phyloP scores from a whole-genome alignment of 345 rosid genomes.

The Lumnitzera racemosa region DNA sequence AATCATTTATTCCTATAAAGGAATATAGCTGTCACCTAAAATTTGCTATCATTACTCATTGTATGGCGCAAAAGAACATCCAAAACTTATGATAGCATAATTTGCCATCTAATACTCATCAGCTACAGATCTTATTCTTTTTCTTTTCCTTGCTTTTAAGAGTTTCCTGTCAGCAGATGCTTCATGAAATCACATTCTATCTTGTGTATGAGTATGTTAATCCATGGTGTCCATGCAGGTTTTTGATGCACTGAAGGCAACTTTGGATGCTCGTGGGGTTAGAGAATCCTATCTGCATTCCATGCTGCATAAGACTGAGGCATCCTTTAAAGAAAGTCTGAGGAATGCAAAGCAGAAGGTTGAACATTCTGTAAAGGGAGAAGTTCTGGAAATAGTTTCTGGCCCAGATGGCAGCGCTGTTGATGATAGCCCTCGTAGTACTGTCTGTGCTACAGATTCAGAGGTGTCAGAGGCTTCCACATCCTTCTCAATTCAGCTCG shows the following conservation, averaged over 20 bases:
- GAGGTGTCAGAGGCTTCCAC: slow-evolving; percentile 48
- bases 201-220: background rate
- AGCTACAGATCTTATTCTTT: too few species aligned
- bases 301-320: slow-evolving; percentile 64
- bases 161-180: too few species aligned
- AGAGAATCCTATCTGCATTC: slow-evolving; percentile 67
- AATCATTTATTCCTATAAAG: too few species aligned
- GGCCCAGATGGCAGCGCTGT: slow-evolving; percentile 10
- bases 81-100: too few species aligned
- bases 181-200: background rate
- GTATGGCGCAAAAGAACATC: too few species aligned
- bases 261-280: slow-evolving; percentile 74
- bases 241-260: slow-evolving; percentile 54
- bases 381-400: slow-evolving; percentile 18
- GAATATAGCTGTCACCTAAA: too few species aligned
- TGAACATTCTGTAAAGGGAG: slow-evolving; percentile 17
- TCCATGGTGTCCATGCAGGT: slow-evolving; percentile 31
- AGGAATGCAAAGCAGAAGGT: slow-evolving; percentile 22
- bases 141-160: too few species aligned
- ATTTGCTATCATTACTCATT: too few species aligned
- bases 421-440: slow-evolving; percentile 31
- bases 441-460: slow-evolving; percentile 26
- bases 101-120: too few species aligned
- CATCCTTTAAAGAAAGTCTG: slow-evolving; percentile 58
- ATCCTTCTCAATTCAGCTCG: slow-evolving; percentile 53